These are phyloP conservation scores for Asterochloris erici DNA, from an alignment of 139 green algal species.

Conservation along the genomic window DNA sequence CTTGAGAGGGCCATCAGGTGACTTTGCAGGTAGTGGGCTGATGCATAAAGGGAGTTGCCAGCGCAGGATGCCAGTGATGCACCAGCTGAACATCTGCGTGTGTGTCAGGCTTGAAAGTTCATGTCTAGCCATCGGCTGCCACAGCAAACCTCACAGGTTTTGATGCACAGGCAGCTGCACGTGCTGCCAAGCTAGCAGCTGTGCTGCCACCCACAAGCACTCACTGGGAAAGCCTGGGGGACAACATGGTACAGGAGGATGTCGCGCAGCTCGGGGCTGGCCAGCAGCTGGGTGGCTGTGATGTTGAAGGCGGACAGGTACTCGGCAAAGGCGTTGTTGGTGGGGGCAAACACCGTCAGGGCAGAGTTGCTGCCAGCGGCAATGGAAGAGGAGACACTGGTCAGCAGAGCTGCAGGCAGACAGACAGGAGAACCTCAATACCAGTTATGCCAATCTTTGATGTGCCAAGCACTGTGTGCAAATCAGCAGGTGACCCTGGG, in stretches of 20 bases:
- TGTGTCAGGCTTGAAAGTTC: no score
- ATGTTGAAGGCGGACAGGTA: conserved; percentile 2
- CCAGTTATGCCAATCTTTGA: no score
- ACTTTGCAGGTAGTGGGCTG: no score
- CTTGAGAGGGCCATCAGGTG: no score
- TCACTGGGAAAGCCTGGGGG: not conserved
- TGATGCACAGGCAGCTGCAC: not conserved
- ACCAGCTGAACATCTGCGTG: no score
- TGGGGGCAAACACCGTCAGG: conserved; percentile 3
- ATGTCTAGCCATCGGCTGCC: no score
- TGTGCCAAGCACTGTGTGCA: no score
- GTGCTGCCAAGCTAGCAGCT: not conserved
- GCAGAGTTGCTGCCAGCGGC: not conserved
- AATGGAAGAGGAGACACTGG: not conserved
- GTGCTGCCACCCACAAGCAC: not conserved
- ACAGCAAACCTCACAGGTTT: not conserved
- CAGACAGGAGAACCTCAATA: no score
- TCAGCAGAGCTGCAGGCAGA: no score
- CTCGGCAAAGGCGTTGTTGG: conserved; percentile 1
- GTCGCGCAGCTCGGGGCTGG: not conserved
- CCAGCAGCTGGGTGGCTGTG: not conserved
- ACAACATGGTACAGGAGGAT: conserved; percentile 22
- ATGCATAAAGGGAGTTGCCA: no score
- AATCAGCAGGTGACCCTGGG: no score
- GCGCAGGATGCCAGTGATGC: no score